phyloP scores from a whole-genome alignment of 306 rosid genomes.

The Casuarina equisetifolia region DNA sequence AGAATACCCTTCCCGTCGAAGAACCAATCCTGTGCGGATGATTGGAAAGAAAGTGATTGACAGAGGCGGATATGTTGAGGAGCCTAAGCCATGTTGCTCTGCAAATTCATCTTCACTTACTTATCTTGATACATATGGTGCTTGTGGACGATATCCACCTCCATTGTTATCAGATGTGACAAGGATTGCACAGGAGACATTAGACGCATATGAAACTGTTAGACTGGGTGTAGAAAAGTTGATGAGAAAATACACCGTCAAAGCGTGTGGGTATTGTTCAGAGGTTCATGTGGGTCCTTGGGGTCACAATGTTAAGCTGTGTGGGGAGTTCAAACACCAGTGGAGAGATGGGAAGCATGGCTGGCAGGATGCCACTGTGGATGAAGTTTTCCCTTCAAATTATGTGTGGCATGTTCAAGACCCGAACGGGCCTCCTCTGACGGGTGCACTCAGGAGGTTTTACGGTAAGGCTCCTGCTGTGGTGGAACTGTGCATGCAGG shows the following conservation, averaged over 20 bases:
- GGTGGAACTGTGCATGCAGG: slow-evolving; percentile 87
- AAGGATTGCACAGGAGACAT: slow-evolving; percentile 76
- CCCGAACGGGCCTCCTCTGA: slow-evolving; percentile 71
- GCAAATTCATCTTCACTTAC: slow-evolving; percentile 49
- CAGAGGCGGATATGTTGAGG: slow-evolving; percentile 72
- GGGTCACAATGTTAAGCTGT: slow-evolving; percentile 95
- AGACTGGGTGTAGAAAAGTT: slow-evolving; percentile 61
- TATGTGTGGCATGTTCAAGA: slow-evolving; percentile 88
- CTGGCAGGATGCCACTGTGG: slow-evolving; percentile 90
- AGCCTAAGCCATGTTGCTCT: slow-evolving; percentile 57
- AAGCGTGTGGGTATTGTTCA: slow-evolving; percentile 91
- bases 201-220: slow-evolving; percentile 64
- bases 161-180: slow-evolving; percentile 56
- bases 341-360: slow-evolving; percentile 99
- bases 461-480: slow-evolving; percentile 94
- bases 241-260: slow-evolving; percentile 87
- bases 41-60: slow-evolving; percentile 71
- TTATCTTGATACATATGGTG: slow-evolving; percentile 76
- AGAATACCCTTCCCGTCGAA: slow-evolving; percentile 91
- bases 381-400: slow-evolving; percentile 87
- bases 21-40: slow-evolving; percentile 75
- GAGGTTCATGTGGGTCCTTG: slow-evolving; percentile 99
- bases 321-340: slow-evolving; percentile 95
- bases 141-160: slow-evolving; percentile 54
- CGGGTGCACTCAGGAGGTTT: slow-evolving; percentile 57